These are phyloP conservation scores for Colletotrichum melonis DNA, from an alignment of 2,329 filamentous ascomycete species.

Conservation along the genomic window DNA sequence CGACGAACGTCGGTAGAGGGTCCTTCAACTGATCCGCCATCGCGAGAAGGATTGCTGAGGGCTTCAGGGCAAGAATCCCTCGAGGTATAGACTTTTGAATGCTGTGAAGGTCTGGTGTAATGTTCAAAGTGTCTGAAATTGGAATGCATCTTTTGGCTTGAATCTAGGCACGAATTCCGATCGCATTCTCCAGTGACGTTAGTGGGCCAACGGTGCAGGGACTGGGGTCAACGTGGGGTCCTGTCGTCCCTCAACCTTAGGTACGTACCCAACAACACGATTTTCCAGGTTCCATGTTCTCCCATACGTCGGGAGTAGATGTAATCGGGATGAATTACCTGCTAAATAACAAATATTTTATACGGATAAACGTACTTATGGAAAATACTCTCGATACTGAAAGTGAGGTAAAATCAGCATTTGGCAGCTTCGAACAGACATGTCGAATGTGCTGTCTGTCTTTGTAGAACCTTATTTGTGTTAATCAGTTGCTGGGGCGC, in stretches of 20 bases:
- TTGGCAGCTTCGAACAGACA: too few relatives aligned
- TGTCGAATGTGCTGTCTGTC: too few relatives aligned
- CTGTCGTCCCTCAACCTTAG: background rate
- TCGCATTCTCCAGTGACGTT: slow-evolving; percentile 27
- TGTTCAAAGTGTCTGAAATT: background rate
- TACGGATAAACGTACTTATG: too few relatives aligned
- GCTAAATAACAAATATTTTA: too few relatives aligned
- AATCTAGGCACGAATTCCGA: slow-evolving; percentile 7
- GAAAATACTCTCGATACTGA: too few relatives aligned
- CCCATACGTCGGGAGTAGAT: too few relatives aligned
- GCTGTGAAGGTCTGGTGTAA: background rate
- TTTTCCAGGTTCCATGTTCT: too few relatives aligned
- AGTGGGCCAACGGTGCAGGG: slow-evolving; percentile 30
- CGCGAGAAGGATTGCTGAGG: background rate
- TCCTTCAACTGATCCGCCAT: slow-evolving; percentile 44
- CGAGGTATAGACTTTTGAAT: background rate
- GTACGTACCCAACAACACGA: background rate
- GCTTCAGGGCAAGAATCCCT: background rate
- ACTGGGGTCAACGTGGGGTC: slow-evolving; percentile 29
- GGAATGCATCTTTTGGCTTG: background rate
- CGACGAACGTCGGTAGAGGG: slow-evolving; percentile 68
- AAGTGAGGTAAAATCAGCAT: too few relatives aligned
- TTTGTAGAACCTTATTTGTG: too few relatives aligned
- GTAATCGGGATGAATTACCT: too few relatives aligned
- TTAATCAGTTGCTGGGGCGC: too few relatives aligned